These are phyloP conservation scores for Lentinula novae-zelandiae DNA, from an alignment of 1,284 basidiomycete species.

Conservation along the genomic window DNA sequence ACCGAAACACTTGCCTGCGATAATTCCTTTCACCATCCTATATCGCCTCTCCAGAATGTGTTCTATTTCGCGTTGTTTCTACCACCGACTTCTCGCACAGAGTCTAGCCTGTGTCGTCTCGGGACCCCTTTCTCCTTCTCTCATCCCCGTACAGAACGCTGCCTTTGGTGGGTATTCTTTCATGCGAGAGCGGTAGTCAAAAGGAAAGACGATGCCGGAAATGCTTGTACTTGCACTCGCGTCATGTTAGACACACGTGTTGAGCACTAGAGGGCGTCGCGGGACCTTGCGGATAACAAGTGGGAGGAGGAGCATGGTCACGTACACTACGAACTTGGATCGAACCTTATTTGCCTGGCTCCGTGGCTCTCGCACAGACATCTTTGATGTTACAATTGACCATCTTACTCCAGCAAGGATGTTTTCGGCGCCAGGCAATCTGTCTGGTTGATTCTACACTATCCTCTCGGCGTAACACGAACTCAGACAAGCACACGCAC, in stretches of 20 bases:
- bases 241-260: not conserved
- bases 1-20: constrained; percentile 9
- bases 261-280: constrained; percentile 15
- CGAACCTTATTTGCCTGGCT: not conserved
- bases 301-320: constrained; percentile 12
- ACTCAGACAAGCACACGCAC: constrained; percentile 9
- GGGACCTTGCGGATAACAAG: constrained; percentile 4
- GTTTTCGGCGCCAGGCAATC: not conserved
- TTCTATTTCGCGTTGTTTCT: not conserved
- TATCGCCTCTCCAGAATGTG: constrained; percentile 17
- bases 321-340: constrained; percentile 12
- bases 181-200: not conserved
- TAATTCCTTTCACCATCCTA: constrained; percentile 8
- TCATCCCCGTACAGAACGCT: constrained; percentile 7
- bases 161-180: constrained; percentile 1
- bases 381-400: constrained; percentile 1
- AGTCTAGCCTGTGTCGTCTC: constrained; percentile 15
- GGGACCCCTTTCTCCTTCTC: constrained; percentile 10
- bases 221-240: constrained; percentile 14
- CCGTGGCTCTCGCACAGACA: constrained; percentile 6
- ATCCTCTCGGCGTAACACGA: not conserved
- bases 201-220: constrained; percentile 17
- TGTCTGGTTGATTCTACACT: constrained; percentile 6
- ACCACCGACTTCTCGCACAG: constrained; percentile 10
- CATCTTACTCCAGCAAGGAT: constrained; percentile 7